phyloP scores from a whole-genome alignment of 768 basidiomycete species.

The Suillus bovinus region DNA sequence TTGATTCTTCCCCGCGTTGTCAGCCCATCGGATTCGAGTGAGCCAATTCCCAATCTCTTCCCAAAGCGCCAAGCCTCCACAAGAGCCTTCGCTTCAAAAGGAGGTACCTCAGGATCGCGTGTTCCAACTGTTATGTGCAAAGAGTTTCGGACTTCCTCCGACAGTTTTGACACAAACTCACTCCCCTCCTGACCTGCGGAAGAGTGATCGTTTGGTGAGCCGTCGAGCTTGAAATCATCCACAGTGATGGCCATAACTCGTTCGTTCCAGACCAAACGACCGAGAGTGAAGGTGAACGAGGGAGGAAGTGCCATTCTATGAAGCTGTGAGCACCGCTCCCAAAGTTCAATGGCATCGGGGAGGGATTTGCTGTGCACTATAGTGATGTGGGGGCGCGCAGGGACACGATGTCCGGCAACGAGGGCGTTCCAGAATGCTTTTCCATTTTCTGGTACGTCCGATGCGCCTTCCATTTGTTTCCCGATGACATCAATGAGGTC shows the following conservation, averaged over 20 bases:
- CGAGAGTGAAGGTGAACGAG: conserved; percentile 59
- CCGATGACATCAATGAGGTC: not conserved
- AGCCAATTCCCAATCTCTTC: conserved; percentile 26
- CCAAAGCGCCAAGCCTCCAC: conserved; percentile 56
- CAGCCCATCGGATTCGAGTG: conserved; percentile 30
- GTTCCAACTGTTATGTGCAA: conserved; percentile 93
- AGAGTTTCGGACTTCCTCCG: conserved; percentile 44
- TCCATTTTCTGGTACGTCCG: not conserved
- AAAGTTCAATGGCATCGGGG: conserved; percentile 38
- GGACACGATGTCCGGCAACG: not conserved
- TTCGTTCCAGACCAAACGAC: conserved; percentile 39
- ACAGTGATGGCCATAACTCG: conserved; percentile 82
- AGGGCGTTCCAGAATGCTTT: not conserved
- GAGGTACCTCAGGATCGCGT: conserved; percentile 41
- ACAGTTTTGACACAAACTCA: conserved; percentile 49
- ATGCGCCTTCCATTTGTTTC: not conserved
- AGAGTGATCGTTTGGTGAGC: conserved; percentile 21
- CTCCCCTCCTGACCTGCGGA: conserved; percentile 38
- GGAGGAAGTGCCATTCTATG: conserved; percentile 39
- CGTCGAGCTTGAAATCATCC: conserved; percentile 49
- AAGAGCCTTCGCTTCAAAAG: conserved; percentile 71
- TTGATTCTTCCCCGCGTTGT: conserved; percentile 33
- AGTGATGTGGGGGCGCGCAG: not conserved
- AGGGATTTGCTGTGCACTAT: conserved; percentile 62
- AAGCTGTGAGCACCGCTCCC: conserved; percentile 36